Percentiles rank a stretch among this genome's conserved stretches.
Conservation (phyloP, 2,329 filamentous ascomycete genomes). For the Magnaporthiopsis poae region DNA sequence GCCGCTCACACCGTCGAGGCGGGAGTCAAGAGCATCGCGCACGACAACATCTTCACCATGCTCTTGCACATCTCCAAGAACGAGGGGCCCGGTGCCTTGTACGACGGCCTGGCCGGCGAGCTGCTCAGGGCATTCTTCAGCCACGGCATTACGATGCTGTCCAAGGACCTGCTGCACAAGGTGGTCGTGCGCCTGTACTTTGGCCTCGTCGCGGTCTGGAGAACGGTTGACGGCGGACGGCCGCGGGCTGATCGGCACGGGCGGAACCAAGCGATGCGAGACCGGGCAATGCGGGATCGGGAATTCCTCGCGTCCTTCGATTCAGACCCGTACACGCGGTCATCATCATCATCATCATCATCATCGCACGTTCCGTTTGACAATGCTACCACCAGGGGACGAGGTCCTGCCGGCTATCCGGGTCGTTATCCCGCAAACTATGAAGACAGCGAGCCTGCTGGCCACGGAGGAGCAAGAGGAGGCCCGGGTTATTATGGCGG, state of each 20-base stretch:
- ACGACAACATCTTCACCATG: conserved; percentile 51
- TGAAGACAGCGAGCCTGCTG: neutral
- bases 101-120: conserved; percentile 66
- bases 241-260: neutral
- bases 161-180: conserved; percentile 68
- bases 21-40: conserved; percentile 19
- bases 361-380: neutral
- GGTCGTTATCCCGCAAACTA: neutral
- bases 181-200: conserved; percentile 65
- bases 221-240: neutral
- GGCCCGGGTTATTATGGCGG: neutral
- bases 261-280: neutral
- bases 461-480: neutral
- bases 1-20: conserved; percentile 17
- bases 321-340: neutral
- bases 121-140: conserved; percentile 75
- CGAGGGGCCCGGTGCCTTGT: conserved; percentile 62
- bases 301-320: neutral
- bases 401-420: neutral
- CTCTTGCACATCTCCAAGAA: conserved; percentile 47
- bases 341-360: neutral
- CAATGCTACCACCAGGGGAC: neutral
- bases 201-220: conserved; percentile 36
- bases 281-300: neutral
- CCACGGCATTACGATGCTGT: conserved; percentile 78